Evolutionary conservation across 805 yeast genomes (phyloP), one percentile per base, ranked within the genome.

Genomic region (Ogataea dorogensis): DNA sequence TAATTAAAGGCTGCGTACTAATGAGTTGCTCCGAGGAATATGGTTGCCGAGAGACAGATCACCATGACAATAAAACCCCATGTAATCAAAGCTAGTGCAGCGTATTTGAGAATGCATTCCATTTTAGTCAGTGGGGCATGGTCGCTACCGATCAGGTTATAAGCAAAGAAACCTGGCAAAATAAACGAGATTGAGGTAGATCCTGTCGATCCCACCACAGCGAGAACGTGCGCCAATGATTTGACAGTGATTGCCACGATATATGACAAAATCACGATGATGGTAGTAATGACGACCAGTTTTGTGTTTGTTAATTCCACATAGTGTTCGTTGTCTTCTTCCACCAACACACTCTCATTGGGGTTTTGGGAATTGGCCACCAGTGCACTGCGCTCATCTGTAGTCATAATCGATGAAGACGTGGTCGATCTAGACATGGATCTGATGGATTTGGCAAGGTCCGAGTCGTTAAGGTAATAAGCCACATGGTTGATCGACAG

Each of bases 151-250:
- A 85, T 73, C 41, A 88, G 67, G 49, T 74, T 79, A 61, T 74
- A 86, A 3, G 91, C 95, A 55, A 88, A 86, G 15, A 86, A 64
- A 0, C 96, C 96, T 0, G 97, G 97, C 30, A 88, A 68, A 18
- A 86, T 87, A 55, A 88, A 88, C 9, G 96, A 87, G 33, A 89
- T 87, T 5, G 95, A 77, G 0, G 96, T 88, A 1, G 95, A 86
- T 0, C 96, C 96, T 0, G 96, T 87, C 1, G 96, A 85, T 2
- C 97, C 97, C 4, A 88, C 95, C 46, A 88, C 67, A 2, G 95
- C 88, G 47, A 88, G 65, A 10, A 89, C 89, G 30, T 80, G 73
- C 17, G 91, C 95, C 48, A 88, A 75, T 0, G 95, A 86, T 10
- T 65, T 65, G 19, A 88, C 81, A 3, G 76, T 58, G 22, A 81